Evolutionary conservation across 768 basidiomycete genomes (phyloP).

Genomic region (Pisolithus orientalis): DNA sequence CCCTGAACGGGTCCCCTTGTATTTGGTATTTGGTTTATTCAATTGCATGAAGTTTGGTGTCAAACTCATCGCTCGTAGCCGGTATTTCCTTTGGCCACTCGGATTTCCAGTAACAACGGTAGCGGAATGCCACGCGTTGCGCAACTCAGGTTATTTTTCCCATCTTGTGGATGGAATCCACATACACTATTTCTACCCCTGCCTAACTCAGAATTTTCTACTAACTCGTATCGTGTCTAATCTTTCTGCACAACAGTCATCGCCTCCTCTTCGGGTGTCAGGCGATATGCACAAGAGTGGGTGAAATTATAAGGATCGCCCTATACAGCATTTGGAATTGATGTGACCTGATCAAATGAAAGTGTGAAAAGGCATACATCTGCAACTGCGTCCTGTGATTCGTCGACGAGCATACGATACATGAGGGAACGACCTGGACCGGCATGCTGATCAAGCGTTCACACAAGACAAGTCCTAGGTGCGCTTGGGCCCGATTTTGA

Average conservation of each 20-base stretch:
- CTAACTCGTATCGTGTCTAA: conserved; percentile 32
- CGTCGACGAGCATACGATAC: conserved; percentile 83
- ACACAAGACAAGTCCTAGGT: conserved; percentile 80
- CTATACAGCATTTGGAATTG: conserved; percentile 23
- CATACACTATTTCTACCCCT: conserved; percentile 47
- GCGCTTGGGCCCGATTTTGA: conserved; percentile 25
- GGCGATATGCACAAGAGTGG: conserved; percentile 75
- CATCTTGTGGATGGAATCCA: conserved; percentile 85
- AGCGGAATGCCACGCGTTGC: too few relatives aligned
- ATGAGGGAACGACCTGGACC: conserved; percentile 88
- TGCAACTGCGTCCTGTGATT: conserved; percentile 66
- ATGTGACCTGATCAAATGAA: neutral
- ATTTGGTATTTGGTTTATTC: too few relatives aligned
- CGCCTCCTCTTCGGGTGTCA: conserved; percentile 54
- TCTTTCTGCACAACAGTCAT: conserved; percentile 36
- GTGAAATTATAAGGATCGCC: conserved; percentile 64
- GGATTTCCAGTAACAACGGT: too few relatives aligned
- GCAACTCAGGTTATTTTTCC: conserved; percentile 34
- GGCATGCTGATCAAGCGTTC: conserved; percentile 96
- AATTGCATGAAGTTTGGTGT: too few relatives aligned
- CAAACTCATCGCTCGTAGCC: too few relatives aligned
- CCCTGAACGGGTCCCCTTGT: too few relatives aligned
- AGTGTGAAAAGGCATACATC: conserved; percentile 41
- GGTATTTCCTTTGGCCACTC: too few relatives aligned
- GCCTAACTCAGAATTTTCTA: conserved; percentile 14